phyloP scores from a whole-genome alignment of 1,284 basidiomycete genomes.

The Schizophyllum amplum region DNA sequence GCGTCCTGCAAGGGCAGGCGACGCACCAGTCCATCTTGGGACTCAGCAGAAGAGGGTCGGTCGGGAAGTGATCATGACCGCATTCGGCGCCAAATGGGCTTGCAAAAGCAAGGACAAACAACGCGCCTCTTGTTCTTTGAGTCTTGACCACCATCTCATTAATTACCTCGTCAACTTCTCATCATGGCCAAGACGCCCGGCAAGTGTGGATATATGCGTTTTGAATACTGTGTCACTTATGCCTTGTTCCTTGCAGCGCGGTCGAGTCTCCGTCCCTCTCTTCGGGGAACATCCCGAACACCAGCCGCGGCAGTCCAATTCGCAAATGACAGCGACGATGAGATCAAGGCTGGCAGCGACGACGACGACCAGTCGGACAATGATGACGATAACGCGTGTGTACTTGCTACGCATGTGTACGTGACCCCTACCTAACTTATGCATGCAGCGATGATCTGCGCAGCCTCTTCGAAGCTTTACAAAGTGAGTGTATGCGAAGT shows the following conservation, averaged over 20 bases:
- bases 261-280: neutral
- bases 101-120: neutral
- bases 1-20: neutral
- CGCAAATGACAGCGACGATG: neutral
- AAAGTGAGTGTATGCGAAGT: neutral
- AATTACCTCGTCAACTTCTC: neutral
- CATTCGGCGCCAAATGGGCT: neutral
- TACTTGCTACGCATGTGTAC: neutral
- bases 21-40: neutral
- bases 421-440: neutral
- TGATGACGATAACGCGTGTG: neutral
- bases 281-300: neutral
- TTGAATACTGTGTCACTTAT: neutral
- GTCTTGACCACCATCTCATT: neutral
- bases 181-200: neutral
- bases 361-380: neutral
- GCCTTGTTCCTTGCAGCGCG: neutral
- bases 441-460: neutral
- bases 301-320: neutral
- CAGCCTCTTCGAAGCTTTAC: neutral
- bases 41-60: conserved; percentile 29
- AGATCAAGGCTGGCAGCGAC: neutral
- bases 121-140: neutral
- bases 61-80: neutral
- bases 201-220: neutral